Evolutionary conservation across 2,329 filamentous ascomycete genomes (phyloP), one percentile per base, ranked within the genome.

Genomic region (Aureobasidium sp.): DNA sequence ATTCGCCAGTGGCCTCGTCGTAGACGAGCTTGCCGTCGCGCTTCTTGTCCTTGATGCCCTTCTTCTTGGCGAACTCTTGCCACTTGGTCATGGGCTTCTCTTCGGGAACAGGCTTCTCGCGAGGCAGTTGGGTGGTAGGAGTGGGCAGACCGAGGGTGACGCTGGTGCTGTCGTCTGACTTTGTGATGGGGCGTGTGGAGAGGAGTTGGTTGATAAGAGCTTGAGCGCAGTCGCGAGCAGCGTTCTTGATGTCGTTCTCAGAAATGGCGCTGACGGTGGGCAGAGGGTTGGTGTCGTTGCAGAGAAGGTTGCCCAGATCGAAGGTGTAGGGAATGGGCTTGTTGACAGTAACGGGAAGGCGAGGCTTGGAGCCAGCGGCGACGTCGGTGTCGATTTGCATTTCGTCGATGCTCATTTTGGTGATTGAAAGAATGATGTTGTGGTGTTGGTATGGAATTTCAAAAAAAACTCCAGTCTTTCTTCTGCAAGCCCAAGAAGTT

Each of bases 61-160:
- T 96, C 85, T 96, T 96, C 75, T 86, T 88, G 49, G 94, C 94
- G 78, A 99, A 99, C 71, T 88, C 85, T 79, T 96, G 88, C 94
- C 94, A 99, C 75, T 91, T 96, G 63, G 93, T 97, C 67, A 88
- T 88, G 62, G 87, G 80, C 78, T 92, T 94, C 67, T 86, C 83
- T 61, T 85, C 82, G 1, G 94, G 94, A 9, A 97, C 80, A 10
- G 91, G 90, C 76, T 99, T 97, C 78, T 97, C 92, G 68, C 94
- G 88, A 29, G 94, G 94, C 4, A 97, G 81, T 0, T 80, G 75
- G 1, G 88, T 95, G 25, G 83, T 78, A 0, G 85, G 80, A 0
- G 82, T 74, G 0, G 94, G 94, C 0, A 99, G 86, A 16, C 83
- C 81, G 59, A 97, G 85, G 54, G 93, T 84, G 2, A 97, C 90